Evolutionary conservation across 768 basidiomycete genomes (phyloP).

Genomic region (Lactifluus rugatus): DNA sequence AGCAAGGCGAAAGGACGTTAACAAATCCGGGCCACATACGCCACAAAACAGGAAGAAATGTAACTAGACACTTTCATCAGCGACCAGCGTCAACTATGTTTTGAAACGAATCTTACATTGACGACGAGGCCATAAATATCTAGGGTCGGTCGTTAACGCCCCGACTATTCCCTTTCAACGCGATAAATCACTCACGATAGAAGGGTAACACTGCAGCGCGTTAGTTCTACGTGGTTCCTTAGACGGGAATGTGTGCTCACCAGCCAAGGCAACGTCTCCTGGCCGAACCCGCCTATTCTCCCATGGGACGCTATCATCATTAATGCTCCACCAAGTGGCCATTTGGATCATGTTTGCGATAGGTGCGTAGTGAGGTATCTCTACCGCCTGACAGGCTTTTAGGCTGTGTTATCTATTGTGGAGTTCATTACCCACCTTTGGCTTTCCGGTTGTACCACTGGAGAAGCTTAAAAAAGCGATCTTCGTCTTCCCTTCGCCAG

Average conservation of each 20-base stretch:
- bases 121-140: constrained; percentile 37
- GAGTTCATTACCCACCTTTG: constrained; percentile 21
- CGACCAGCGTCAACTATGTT: not conserved
- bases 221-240: not conserved
- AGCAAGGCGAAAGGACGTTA: not conserved
- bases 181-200: constrained; percentile 21
- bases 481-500: constrained; percentile 51
- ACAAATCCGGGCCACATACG: constrained; percentile 11
- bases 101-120: constrained; percentile 2
- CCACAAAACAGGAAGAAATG: constrained; percentile 24
- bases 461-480: constrained; percentile 65
- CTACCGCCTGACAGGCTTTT: constrained; percentile 41
- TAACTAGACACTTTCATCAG: constrained; percentile 17
- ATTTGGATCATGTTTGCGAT: constrained; percentile 40
- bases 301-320: constrained; percentile 28
- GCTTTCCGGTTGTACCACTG: constrained; percentile 62
- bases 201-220: constrained; percentile 23
- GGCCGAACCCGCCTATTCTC: constrained; percentile 35
- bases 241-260: constrained; percentile 26
- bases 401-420: constrained; percentile 30
- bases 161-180: not conserved
- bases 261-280: constrained; percentile 51
- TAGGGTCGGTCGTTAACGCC: constrained; percentile 21
- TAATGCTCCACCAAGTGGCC: constrained; percentile 14
- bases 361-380: constrained; percentile 51